phyloP scores from a whole-genome alignment of 2,329 filamentous ascomycete species.

The Aspergillus phoenicis region DNA sequence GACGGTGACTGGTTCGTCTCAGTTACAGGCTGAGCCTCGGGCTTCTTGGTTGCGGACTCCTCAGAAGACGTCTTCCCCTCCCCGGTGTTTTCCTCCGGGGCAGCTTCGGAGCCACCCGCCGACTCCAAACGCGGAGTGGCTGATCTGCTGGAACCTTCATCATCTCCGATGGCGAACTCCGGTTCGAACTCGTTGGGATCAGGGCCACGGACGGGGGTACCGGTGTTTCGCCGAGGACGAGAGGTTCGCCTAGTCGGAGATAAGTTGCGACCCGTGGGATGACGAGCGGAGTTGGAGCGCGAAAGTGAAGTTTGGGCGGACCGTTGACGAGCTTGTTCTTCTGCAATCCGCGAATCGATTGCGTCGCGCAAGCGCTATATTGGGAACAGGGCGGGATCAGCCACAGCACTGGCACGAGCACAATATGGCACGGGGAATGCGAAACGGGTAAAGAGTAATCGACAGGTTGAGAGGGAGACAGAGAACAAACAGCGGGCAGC shows the following conservation, averaged over 20 bases:
- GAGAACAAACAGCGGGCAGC: neutral
- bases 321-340: slow-evolving; percentile 83
- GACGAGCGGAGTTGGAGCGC: slow-evolving; percentile 49
- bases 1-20: slow-evolving; percentile 31
- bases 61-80: slow-evolving; percentile 27
- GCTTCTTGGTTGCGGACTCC: slow-evolving; percentile 23
- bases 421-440: neutral
- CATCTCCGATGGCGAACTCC: slow-evolving; percentile 84
- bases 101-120: slow-evolving; percentile 35
- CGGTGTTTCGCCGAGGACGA: slow-evolving; percentile 39
- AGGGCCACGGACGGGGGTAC: slow-evolving; percentile 59
- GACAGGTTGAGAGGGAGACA: neutral
- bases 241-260: slow-evolving; percentile 33
- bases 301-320: slow-evolving; percentile 47
- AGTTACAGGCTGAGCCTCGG: slow-evolving; percentile 23
- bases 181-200: slow-evolving; percentile 87
- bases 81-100: slow-evolving; percentile 25
- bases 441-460: slow-evolving; percentile 8
- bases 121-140: slow-evolving; percentile 59
- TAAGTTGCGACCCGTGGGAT: slow-evolving; percentile 35
- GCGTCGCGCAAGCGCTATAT: slow-evolving; percentile 76
- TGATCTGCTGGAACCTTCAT: slow-evolving; percentile 67
- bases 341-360: slow-evolving; percentile 83
- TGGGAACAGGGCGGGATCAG: neutral
- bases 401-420: neutral